phyloP scores from a whole-genome alignment of 352 stramenopile species.

The Pythium insidiosum region DNA sequence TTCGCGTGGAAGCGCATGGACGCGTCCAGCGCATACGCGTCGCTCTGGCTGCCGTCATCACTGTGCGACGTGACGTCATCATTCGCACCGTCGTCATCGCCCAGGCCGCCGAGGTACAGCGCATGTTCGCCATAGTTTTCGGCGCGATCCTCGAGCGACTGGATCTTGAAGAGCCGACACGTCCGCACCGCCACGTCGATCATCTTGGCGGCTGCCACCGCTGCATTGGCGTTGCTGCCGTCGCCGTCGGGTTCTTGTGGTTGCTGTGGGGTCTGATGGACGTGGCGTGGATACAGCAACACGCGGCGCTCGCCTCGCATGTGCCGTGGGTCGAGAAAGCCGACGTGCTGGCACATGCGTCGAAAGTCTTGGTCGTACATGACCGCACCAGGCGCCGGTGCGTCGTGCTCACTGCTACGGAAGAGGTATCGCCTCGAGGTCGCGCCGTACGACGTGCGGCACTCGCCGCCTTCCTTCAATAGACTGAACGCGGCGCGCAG shows the following conservation, averaged over 20 bases:
- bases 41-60: neutral
- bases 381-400: slow-evolving; percentile 1
- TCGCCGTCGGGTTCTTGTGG: neutral
- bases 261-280: neutral
- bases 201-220: too few species aligned
- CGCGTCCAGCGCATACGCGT: slow-evolving; percentile 26
- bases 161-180: slow-evolving; percentile 34
- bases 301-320: neutral
- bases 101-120: slow-evolving; percentile 20
- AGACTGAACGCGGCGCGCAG: slow-evolving; percentile 24
- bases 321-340: slow-evolving; percentile 18
- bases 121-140: slow-evolving; percentile 56
- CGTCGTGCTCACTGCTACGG: slow-evolving; percentile 5
- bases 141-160: slow-evolving; percentile 23
- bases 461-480: slow-evolving; percentile 40
- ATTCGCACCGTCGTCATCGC: too few species aligned
- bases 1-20: slow-evolving; percentile 27
- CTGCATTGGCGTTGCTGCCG: neutral
- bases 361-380: slow-evolving; percentile 44
- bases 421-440: too few species aligned
- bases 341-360: slow-evolving; percentile 27
- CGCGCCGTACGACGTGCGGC: slow-evolving; percentile 14
- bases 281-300: neutral
- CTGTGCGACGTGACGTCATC: too few species aligned
- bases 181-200: slow-evolving; percentile 6